A percentile compares a stretch with the other conserved stretches of the same genome.
Evolutionary conservation across 805 yeast genomes (phyloP).

Genomic region (Maudiozyma serrabonitensis): DNA sequence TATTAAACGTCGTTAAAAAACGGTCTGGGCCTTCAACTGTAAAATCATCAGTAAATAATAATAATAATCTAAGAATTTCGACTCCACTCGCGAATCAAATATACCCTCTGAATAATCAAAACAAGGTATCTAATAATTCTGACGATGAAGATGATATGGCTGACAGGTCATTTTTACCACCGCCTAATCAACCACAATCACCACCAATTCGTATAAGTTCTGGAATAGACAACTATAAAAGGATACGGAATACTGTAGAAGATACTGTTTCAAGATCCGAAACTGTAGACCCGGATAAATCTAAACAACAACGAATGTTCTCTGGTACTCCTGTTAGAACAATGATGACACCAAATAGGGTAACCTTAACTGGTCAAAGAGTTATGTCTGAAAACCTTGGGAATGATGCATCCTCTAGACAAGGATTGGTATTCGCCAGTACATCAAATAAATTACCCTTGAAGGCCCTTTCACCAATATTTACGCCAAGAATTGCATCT

Average conservation of each 20-base stretch:
- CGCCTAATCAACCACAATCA: slow-evolving; percentile 31
- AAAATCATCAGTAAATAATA: slow-evolving; percentile 5
- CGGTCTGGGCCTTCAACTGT: slow-evolving; percentile 8
- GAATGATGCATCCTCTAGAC: slow-evolving; percentile 7
- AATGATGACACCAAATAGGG: slow-evolving; percentile 23
- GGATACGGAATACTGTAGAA: slow-evolving; percentile 26
- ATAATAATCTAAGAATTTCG: slow-evolving; percentile 23
- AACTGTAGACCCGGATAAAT: slow-evolving; percentile 30
- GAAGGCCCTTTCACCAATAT: slow-evolving; percentile 1
- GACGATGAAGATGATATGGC: slow-evolving; percentile 26
- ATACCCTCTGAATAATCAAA: slow-evolving; percentile 23
- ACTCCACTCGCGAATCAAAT: slow-evolving; percentile 35
- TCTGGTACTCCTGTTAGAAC: slow-evolving; percentile 26
- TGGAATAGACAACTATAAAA: slow-evolving; percentile 24
- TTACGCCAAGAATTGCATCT: slow-evolving; percentile 32
- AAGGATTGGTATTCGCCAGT: slow-evolving; percentile 11
- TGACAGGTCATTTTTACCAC: slow-evolving; percentile 29
- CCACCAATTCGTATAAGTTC: slow-evolving; percentile 32
- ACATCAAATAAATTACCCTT: neutral
- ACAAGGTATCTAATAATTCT: slow-evolving; percentile 18
- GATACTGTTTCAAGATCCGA: slow-evolving; percentile 32
- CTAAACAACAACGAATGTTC: slow-evolving; percentile 27
- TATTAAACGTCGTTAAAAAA: slow-evolving; percentile 18
- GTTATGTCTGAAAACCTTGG: slow-evolving; percentile 20
- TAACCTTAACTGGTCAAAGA: slow-evolving; percentile 15